These are phyloP conservation scores for Croton setiger DNA, from an alignment of 441 rosid genomes.

Conservation along the genomic window DNA sequence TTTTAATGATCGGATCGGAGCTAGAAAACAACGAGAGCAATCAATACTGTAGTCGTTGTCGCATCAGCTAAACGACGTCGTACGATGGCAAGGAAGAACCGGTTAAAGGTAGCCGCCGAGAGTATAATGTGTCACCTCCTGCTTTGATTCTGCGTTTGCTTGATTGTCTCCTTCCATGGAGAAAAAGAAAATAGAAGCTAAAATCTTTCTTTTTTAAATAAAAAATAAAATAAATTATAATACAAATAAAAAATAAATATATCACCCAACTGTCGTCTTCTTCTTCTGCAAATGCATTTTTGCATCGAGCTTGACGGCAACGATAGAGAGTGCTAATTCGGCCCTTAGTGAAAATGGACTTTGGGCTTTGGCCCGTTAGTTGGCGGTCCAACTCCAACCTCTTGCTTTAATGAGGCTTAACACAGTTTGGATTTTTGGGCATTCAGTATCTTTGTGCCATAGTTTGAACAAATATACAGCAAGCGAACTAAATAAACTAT, in stretches of 20 bases:
- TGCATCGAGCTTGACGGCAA: conserved; percentile 3
- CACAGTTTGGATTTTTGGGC: too few species aligned
- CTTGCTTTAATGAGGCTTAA: too few species aligned
- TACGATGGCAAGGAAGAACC: background rate
- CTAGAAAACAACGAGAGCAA: background rate
- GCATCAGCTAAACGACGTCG: background rate
- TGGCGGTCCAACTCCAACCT: background rate
- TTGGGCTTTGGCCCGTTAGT: background rate
- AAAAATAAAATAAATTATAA: background rate
- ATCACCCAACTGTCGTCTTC: conserved; percentile 7
- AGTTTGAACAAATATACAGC: too few species aligned
- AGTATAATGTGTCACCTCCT: conserved; percentile 11
- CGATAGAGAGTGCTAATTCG: background rate
- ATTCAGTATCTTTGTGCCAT: too few species aligned
- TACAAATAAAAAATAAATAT: too few species aligned
- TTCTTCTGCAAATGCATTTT: background rate
- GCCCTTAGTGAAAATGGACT: background rate
- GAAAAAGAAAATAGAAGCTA: background rate
- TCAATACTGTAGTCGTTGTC: background rate
- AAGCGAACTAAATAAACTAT: too few species aligned
- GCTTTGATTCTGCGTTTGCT: conserved; percentile 14
- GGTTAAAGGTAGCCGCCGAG: background rate
- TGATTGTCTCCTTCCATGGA: background rate
- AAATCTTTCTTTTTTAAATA: background rate
- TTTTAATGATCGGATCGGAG: conserved; percentile 29